Evolutionary conservation across 768 basidiomycete genomes (phyloP).

Genomic region (Obba rivulosa): DNA sequence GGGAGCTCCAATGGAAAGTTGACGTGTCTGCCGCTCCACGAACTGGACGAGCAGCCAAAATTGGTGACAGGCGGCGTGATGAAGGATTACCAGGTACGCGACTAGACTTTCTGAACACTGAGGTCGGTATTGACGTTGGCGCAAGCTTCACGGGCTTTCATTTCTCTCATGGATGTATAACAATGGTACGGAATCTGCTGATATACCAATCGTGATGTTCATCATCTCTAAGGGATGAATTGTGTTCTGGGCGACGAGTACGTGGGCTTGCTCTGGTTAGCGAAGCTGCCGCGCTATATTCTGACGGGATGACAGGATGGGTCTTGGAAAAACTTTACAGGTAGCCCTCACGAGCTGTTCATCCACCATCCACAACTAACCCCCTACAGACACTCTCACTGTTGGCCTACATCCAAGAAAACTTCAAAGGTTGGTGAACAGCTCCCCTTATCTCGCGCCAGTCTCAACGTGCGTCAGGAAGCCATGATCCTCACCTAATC

Average conservation of each 20-base stretch:
- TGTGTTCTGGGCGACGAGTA: conserved; percentile 71
- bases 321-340: conserved; percentile 62
- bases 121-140: neutral
- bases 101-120: neutral
- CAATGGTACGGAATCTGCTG: conserved; percentile 40
- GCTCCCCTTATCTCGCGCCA: neutral
- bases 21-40: conserved; percentile 30
- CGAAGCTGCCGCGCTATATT: no score
- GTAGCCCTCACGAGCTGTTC: conserved; percentile 18
- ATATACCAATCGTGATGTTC: neutral
- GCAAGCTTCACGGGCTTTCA: conserved; percentile 54
- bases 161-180: conserved; percentile 63
- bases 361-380: neutral
- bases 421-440: conserved; percentile 30
- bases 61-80: conserved; percentile 51
- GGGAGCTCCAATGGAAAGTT: conserved; percentile 14
- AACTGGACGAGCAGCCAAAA: conserved; percentile 41
- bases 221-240: conserved; percentile 44
- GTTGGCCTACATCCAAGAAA: conserved; percentile 63
- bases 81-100: conserved; percentile 65
- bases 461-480: conserved; percentile 21
- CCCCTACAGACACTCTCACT: conserved; percentile 47
- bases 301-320: conserved; percentile 40
- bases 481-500: conserved; percentile 60
- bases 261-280: conserved; percentile 18